Base-by-base conservation (phyloP, 169 alveolate species). In the Plasmodium gonderi region DNA sequence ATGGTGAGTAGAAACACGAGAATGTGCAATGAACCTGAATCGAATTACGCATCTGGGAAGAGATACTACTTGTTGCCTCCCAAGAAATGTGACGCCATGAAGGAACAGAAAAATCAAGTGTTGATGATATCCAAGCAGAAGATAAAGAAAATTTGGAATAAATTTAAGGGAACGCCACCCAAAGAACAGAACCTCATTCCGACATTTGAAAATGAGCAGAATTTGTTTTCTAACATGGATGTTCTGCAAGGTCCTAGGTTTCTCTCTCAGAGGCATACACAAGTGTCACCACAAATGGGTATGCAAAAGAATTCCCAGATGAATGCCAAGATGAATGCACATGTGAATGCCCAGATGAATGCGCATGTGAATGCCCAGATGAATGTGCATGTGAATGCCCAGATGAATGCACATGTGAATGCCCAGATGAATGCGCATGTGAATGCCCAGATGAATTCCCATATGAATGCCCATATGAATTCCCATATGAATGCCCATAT, bases 121-220 rank as follows among this genome's bases (percentile, higher is more conserved):
- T 9, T 83, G 29, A 64, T 74, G 67, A 72, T 72, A 20, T 83
- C 92, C 29, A 83, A 83, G 77, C 92, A 83, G 40, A 83, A 83
- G 20, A 83, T 83, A 49, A 83, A 83, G 44, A 83, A 83, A 20
- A 83, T 83, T 3, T 83, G 92, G 92, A 83, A 74, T 40, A 83
- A 83, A 42, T 83, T 83, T 83, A 83, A 83, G 77, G 42, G 64
- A 14, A 29, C 29, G 29, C n/a, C 92, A 3, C 20, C 83, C 23
- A 83, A 83, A 20, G 92, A 83, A 36, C 92, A 83, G 31, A 83
- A 42, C 31, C n/a, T 47, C 1, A 38, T 36, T 29, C 40, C 83
- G 14, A 72, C 82, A n/a, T 33, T 38, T 60, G 92, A 83, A 1
- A 74, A 17, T 72, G 79, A 83, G 40, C 49, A 83, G 3, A 20